A percentile compares a stretch with the other conserved stretches of the same genome.
Conservation (phyloP, 257 asterid species). For the Penstemon davidsonii region DNA sequence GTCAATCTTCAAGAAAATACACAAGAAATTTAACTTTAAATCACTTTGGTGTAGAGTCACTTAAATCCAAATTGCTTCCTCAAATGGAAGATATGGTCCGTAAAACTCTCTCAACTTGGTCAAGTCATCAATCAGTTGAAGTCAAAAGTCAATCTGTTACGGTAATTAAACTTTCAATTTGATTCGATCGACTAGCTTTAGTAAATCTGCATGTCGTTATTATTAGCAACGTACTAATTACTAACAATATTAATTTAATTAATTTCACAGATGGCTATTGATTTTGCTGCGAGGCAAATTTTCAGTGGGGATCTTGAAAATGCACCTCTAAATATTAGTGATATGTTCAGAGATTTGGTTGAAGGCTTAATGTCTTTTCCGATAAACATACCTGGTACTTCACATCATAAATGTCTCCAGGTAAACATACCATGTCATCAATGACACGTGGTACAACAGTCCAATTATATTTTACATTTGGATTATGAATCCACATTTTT, state of each 20-base stretch:
- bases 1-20: slow-evolving; percentile 62
- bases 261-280: slow-evolving; percentile 54
- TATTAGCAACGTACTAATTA: too few relatives aligned
- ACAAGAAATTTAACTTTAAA: slow-evolving; percentile 57
- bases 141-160: slow-evolving; percentile 62
- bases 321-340: slow-evolving; percentile 59
- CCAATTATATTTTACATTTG: not conserved
- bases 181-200: too few relatives aligned
- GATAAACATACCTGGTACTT: slow-evolving; percentile 73
- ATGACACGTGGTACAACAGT: too few relatives aligned
- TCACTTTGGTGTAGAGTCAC: slow-evolving; percentile 67
- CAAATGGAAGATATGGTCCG: slow-evolving; percentile 53
- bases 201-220: too few relatives aligned
- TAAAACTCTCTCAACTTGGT: slow-evolving; percentile 51
- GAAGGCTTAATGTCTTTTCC: slow-evolving; percentile 84
- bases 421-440: slow-evolving; percentile 24
- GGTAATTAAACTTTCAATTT: slow-evolving; percentile 30
- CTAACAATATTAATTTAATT: not conserved
- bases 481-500: too few relatives aligned
- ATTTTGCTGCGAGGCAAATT: slow-evolving; percentile 66
- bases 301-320: slow-evolving; percentile 71
- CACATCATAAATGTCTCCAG: slow-evolving; percentile 75
- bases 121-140: slow-evolving; percentile 52
- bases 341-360: slow-evolving; percentile 70
- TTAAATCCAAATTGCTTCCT: slow-evolving; percentile 57